Conservation (phyloP, 2,329 filamentous ascomycete genomes). For the Parastagonospora avenae region DNA sequence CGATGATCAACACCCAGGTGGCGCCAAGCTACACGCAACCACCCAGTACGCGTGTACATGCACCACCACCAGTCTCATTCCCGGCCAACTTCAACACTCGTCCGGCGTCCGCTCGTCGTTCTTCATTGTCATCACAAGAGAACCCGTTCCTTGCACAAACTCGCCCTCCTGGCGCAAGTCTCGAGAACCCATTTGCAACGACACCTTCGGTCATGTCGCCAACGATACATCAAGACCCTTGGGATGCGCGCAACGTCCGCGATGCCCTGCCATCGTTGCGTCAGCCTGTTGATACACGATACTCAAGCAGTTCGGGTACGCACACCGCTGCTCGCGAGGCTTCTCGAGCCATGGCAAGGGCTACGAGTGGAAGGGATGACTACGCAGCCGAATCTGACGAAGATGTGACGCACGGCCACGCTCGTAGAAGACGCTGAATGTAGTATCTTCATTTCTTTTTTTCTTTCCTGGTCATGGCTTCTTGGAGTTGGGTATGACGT, state of each 20-base stretch:
- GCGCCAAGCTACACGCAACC: slow-evolving; percentile 19
- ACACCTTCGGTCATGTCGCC: slow-evolving; percentile 9
- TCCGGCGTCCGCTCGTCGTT: slow-evolving; percentile 27
- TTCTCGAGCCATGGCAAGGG: slow-evolving; percentile 18
- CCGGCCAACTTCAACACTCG: slow-evolving; percentile 21
- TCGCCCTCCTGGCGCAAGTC: slow-evolving; percentile 7
- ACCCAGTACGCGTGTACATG: slow-evolving; percentile 20
- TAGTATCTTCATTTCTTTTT: neutral
- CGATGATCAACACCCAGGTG: slow-evolving; percentile 16
- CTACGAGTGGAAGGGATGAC: slow-evolving; percentile 14
- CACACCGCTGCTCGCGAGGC: slow-evolving; percentile 10
- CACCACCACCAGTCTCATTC: slow-evolving; percentile 24
- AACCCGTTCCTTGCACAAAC: slow-evolving; percentile 23
- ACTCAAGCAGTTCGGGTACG: neutral
- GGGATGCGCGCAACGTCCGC: slow-evolving; percentile 29
- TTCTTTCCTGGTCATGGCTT: neutral
- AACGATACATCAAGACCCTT: slow-evolving; percentile 17
- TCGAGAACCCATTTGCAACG: slow-evolving; percentile 20
- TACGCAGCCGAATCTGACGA: slow-evolving; percentile 19
- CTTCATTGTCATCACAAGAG: slow-evolving; percentile 21
- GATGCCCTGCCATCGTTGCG: slow-evolving; percentile 22
- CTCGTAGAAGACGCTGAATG: neutral
- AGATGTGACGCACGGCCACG: slow-evolving; percentile 2
- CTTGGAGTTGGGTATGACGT: too few species aligned
- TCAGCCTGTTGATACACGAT: slow-evolving; percentile 8